A percentile compares a stretch with the other conserved stretches of the same genome.
These are phyloP conservation scores for Spongospora subterranea DNA, from an alignment of 208 protist species.

Conservation along the genomic window DNA sequence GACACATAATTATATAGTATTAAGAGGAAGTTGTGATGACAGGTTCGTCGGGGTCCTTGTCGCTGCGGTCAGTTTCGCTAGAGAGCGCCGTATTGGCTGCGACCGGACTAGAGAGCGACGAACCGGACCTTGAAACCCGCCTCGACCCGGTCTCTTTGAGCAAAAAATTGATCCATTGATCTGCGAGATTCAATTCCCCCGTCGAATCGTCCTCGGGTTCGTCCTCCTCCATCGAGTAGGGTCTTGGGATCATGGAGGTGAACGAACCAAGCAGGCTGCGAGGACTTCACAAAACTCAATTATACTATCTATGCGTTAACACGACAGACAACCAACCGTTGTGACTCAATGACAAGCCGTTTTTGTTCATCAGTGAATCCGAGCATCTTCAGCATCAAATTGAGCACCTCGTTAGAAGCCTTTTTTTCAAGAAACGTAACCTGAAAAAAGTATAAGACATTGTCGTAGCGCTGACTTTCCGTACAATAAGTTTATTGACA, in stretches of 20 bases:
- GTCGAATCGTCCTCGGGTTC: background rate
- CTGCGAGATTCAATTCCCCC: constrained; percentile 38
- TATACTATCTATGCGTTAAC: background rate
- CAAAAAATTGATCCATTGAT: constrained; percentile 49
- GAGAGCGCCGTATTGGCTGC: no score
- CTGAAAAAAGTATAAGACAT: no score
- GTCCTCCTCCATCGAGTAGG: background rate
- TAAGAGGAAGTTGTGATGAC: no score
- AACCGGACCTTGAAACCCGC: background rate
- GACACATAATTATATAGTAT: no score
- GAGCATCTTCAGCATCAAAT: constrained; percentile 43
- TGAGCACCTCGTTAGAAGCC: constrained; percentile 41
- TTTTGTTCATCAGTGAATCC: constrained; percentile 56
- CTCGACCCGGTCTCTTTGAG: constrained; percentile 19
- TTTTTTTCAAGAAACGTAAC: constrained; percentile 49
- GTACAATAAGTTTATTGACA: constrained; percentile 58
- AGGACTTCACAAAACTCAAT: background rate
- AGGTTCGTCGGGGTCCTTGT: no score
- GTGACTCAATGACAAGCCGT: constrained; percentile 13
- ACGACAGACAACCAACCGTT: background rate
- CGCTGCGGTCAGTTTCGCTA: no score
- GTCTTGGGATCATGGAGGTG: background rate
- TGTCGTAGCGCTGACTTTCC: no score
- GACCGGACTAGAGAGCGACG: background rate
- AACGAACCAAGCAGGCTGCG: background rate